phyloP scores from a whole-genome alignment of 202 grass and related monocot genomes.

The Panicum hallii region DNA sequence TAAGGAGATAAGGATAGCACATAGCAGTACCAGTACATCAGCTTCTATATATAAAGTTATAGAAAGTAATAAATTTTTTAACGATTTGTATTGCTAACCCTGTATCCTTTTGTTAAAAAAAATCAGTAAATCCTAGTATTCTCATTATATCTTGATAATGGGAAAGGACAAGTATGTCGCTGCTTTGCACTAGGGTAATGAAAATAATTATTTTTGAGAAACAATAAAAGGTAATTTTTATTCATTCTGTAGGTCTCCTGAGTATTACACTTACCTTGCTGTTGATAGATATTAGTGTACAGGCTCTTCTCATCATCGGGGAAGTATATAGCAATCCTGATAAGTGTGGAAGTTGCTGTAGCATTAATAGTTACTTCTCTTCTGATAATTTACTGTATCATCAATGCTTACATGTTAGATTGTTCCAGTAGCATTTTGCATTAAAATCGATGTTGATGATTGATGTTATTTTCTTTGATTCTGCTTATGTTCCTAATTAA shows the following conservation, averaged over 20 bases:
- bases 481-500: constrained; percentile 1
- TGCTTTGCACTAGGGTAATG: not conserved
- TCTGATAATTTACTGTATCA: not conserved
- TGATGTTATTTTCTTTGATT: not conserved
- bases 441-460: not conserved
- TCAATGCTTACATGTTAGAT: not conserved
- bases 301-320: not conserved
- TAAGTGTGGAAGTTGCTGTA: not conserved
- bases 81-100: not conserved
- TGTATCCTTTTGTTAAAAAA: constrained; percentile 3
- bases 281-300: not conserved
- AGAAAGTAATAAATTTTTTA: not conserved
- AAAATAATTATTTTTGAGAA: not conserved
- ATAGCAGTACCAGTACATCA: not conserved
- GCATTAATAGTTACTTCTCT: not conserved
- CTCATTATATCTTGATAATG: not conserved
- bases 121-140: not conserved
- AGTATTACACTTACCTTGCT: not conserved
- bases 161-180: too few relatives aligned
- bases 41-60: not conserved
- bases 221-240: not conserved
- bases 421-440: not conserved
- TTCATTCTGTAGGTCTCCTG: not conserved
- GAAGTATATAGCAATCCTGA: not conserved
- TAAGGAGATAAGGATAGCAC: not conserved